Evolutionary conservation across 495 filamentous ascomycete genomes (phyloP).

Genomic region (Aspergillus hancockii): DNA sequence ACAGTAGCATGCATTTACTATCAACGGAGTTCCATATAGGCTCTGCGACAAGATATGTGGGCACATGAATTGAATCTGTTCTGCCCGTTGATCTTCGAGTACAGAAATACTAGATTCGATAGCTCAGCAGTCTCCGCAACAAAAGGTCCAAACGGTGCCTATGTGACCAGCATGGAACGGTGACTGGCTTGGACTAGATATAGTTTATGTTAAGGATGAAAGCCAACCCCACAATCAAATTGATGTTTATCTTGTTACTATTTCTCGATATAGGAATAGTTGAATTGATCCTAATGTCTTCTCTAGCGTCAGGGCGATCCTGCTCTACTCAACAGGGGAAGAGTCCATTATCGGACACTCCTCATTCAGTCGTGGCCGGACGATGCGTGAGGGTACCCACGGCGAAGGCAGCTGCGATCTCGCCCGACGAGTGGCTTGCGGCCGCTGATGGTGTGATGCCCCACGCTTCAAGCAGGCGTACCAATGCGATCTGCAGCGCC

Average conservation of each 20-base stretch:
- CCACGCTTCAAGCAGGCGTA: slow-evolving; percentile 31
- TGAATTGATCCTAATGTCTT: too few relatives aligned
- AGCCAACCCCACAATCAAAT: too few relatives aligned
- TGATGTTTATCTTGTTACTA: too few relatives aligned
- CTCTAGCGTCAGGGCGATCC: too few relatives aligned
- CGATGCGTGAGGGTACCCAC: slow-evolving; percentile 35
- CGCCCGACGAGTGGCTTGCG: slow-evolving; percentile 62
- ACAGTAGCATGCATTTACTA: neutral
- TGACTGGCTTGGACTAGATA: neutral
- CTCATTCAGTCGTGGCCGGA: neutral
- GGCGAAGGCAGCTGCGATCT: slow-evolving; percentile 51
- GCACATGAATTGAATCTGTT: too few relatives aligned
- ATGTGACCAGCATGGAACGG: neutral
- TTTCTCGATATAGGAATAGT: too few relatives aligned
- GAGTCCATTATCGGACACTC: too few relatives aligned
- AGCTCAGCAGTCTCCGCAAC: too few relatives aligned
- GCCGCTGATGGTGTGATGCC: slow-evolving; percentile 37
- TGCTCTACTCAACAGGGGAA: too few relatives aligned
- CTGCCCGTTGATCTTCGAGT: neutral
- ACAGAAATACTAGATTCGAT: neutral
- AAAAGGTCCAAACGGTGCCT: too few relatives aligned
- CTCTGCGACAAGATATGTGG: neutral
- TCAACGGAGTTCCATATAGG: neutral
- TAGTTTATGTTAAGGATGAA: too few relatives aligned
- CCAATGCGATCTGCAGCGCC: slow-evolving; percentile 35